A percentile compares a stretch with the other conserved stretches of the same genome.
Conservation (phyloP, 2,329 filamentous ascomycete species). For the Colletotrichum sp. region DNA sequence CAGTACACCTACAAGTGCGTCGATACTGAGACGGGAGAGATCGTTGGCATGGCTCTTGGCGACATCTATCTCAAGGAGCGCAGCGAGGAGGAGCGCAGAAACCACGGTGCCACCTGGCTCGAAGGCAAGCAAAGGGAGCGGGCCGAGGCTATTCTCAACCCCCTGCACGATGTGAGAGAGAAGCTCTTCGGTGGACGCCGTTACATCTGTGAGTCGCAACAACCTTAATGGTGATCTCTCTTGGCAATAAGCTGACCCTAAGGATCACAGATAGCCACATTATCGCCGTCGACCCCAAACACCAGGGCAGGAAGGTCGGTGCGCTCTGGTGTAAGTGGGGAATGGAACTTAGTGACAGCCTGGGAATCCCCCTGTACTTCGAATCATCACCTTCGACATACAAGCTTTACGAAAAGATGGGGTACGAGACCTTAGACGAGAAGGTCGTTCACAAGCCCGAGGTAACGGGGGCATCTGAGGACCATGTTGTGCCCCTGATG, state of each 20-base stretch:
- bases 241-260: not conserved
- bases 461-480: conserved; percentile 35
- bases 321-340: conserved; percentile 46
- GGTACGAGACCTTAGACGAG: conserved; percentile 45
- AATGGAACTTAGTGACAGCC: conserved; percentile 37
- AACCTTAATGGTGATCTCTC: not conserved
- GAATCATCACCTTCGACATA: conserved; percentile 48
- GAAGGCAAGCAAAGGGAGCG: conserved; percentile 45
- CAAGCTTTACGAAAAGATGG: conserved; percentile 50
- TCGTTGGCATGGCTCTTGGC: conserved; percentile 52
- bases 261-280: conserved; percentile 40
- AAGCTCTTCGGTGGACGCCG: conserved; percentile 42
- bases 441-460: conserved; percentile 42
- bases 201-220: conserved; percentile 44
- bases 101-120: conserved; percentile 50
- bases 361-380: conserved; percentile 48
- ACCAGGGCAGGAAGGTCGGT: conserved; percentile 48
- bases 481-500: conserved; percentile 46
- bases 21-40: conserved; percentile 45
- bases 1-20: conserved; percentile 55
- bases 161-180: conserved; percentile 45
- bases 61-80: conserved; percentile 45
- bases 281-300: conserved; percentile 47
- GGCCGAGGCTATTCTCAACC: conserved; percentile 46
- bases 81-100: conserved; percentile 45